Conservation (phyloP, 2,329 filamentous ascomycete species). For the Botrytis deweyae region DNA sequence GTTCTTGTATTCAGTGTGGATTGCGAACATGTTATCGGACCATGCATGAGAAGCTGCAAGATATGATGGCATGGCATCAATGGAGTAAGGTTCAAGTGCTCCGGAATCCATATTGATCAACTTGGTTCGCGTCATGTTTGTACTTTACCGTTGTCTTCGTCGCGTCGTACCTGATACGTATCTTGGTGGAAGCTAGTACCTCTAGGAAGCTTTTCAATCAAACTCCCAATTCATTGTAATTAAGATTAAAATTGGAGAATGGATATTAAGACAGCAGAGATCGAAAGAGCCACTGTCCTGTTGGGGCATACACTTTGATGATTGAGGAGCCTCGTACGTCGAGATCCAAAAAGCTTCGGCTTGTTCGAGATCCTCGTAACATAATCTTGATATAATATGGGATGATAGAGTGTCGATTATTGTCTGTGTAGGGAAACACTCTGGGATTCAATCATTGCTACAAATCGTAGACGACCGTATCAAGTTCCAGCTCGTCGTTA, state of each 20-base stretch:
- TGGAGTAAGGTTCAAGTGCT: constrained; percentile 9
- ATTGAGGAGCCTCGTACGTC: neutral
- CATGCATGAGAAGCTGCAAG: constrained; percentile 21
- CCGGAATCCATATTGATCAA: constrained; percentile 14
- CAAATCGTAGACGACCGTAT: neutral
- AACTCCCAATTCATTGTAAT: neutral
- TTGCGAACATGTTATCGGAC: constrained; percentile 18
- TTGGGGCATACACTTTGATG: neutral
- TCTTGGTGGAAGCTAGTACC: neutral
- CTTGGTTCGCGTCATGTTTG: constrained; percentile 10
- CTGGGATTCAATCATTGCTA: neutral
- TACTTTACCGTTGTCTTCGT: neutral
- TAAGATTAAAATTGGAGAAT: neutral
- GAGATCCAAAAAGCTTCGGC: neutral
- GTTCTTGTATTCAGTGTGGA: neutral
- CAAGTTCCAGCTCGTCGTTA: neutral
- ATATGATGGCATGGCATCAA: constrained; percentile 18
- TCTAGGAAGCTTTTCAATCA: neutral
- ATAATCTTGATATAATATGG: neutral
- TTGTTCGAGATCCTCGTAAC: neutral
- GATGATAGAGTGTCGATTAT: neutral
- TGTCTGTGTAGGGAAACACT: neutral
- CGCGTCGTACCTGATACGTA: neutral
- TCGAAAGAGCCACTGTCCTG: neutral
- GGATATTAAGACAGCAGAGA: neutral